phyloP scores from a whole-genome alignment of 805 yeast species.

The Kregervanrija fluxuum region DNA sequence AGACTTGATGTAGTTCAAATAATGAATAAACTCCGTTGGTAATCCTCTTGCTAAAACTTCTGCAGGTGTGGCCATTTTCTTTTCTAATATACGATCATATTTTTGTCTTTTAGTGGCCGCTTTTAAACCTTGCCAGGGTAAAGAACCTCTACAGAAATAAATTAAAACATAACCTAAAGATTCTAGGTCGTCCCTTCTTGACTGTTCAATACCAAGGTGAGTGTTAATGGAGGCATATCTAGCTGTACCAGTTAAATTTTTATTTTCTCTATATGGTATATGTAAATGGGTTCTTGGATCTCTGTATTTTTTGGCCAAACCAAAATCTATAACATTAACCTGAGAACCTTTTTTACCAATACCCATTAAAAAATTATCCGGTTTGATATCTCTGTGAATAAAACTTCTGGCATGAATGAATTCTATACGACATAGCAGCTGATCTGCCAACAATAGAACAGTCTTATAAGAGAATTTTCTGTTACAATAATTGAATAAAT shows the following conservation, averaged over 20 bases:
- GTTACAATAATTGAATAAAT: conserved; percentile 91
- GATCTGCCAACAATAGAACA: conserved; percentile 87
- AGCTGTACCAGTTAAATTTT: conserved; percentile 95
- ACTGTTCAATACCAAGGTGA: conserved; percentile 94
- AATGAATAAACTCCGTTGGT: conserved; percentile 83
- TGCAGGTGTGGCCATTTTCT: conserved; percentile 84
- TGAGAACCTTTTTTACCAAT: conserved; percentile 92
- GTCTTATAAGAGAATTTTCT: conserved; percentile 91
- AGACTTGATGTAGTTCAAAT: conserved; percentile 82
- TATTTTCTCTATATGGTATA: conserved; percentile 93
- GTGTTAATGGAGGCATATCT: conserved; percentile 94
- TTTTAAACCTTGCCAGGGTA: conserved; percentile 98
- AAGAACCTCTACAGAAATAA: conserved; percentile 89
- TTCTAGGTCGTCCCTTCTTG: conserved; percentile 94
- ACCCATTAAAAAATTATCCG: conserved; percentile 81
- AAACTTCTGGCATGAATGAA: conserved; percentile 93
- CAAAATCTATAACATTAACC: conserved; percentile 90
- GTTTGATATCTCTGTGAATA: conserved; percentile 78
- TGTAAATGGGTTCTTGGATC: conserved; percentile 93
- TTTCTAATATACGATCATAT: conserved; percentile 93
- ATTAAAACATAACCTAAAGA: conserved; percentile 90
- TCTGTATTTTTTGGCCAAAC: conserved; percentile 87
- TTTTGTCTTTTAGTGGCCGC: conserved; percentile 97
- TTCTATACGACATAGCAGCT: conserved; percentile 87
- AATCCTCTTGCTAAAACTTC: conserved; percentile 84